Evolutionary conservation across 352 stramenopile genomes (phyloP).

Genomic region (Pythium oligandrum): DNA sequence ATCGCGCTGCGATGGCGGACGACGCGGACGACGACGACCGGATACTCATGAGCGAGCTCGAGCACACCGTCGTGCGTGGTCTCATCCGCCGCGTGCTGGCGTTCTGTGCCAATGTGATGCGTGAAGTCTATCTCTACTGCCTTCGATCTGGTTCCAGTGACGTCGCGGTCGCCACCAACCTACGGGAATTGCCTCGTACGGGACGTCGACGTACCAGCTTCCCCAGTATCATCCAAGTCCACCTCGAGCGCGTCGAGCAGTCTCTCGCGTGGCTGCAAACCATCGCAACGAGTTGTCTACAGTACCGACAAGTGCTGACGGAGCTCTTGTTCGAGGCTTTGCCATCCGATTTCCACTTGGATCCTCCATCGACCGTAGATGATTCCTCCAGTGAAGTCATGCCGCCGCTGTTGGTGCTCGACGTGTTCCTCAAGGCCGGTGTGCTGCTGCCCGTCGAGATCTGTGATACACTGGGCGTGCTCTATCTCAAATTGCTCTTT

Average conservation of each 20-base stretch:
- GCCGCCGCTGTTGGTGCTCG: conserved; percentile 35
- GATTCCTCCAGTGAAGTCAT: neutral
- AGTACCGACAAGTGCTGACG: conserved; percentile 59
- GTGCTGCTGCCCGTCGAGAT: conserved; percentile 66
- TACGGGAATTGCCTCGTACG: conserved; percentile 6
- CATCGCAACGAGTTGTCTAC: conserved; percentile 64
- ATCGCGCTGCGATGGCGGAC: conserved; percentile 19
- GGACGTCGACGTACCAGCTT: conserved; percentile 35
- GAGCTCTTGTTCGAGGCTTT: conserved; percentile 52
- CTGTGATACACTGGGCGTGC: conserved; percentile 70
- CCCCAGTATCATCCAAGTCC: conserved; percentile 37
- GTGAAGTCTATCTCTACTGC: conserved; percentile 49
- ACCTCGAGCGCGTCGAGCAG: conserved; percentile 54
- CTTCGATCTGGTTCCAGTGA: conserved; percentile 21
- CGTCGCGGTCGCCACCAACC: too few relatives aligned
- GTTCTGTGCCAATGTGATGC: conserved; percentile 59
- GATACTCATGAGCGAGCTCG: conserved; percentile 27
- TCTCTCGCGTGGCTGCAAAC: conserved; percentile 65
- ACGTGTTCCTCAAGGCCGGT: conserved; percentile 69
- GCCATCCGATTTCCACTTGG: conserved; percentile 40
- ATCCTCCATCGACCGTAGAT: conserved; percentile 7
- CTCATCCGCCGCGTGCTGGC: conserved; percentile 38
- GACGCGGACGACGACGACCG: neutral
- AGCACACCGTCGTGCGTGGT: conserved; percentile 34
- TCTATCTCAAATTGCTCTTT: conserved; percentile 81